Conservation (phyloP, 768 basidiomycete species). For the Leccinum variicolor region DNA sequence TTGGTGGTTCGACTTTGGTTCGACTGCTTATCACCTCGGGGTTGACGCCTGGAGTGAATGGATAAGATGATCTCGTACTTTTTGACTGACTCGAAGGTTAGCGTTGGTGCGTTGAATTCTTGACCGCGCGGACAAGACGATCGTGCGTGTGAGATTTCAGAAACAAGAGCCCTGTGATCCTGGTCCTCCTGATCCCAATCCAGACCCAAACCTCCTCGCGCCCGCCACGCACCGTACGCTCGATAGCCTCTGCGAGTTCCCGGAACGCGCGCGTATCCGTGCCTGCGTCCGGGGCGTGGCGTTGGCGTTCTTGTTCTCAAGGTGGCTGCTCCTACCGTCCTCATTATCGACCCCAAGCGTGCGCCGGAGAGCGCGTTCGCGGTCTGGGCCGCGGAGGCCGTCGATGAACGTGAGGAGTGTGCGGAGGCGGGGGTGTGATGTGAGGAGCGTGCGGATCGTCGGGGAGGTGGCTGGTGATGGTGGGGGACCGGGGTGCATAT, state of each 20-base stretch:
- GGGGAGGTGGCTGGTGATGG: conserved; percentile 58
- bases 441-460: conserved; percentile 52
- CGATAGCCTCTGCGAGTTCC: conserved; percentile 63
- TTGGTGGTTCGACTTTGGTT: neutral
- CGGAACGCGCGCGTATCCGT: conserved; percentile 42
- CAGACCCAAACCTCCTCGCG: conserved; percentile 53
- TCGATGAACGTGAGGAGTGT: conserved; percentile 57
- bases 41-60: too few species aligned
- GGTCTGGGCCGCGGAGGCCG: conserved; percentile 55
- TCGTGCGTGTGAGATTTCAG: neutral
- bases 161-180: neutral
- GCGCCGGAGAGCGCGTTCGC: conserved; percentile 62
- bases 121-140: too few species aligned
- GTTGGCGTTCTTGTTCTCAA: conserved; percentile 24
- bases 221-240: conserved; percentile 58
- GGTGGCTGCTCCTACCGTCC: conserved; percentile 29
- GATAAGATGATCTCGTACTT: neutral
- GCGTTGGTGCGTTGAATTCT: too few species aligned
- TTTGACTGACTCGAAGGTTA: neutral
- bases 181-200: conserved; percentile 49
- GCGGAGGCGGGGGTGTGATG: conserved; percentile 48
- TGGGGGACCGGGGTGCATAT: too few species aligned
- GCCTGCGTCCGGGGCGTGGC: conserved; percentile 42
- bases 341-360: conserved; percentile 54
- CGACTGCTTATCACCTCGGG: neutral